Conservation (phyloP, 192 early-diverging fungal genomes). For the Endogone sp. region DNA sequence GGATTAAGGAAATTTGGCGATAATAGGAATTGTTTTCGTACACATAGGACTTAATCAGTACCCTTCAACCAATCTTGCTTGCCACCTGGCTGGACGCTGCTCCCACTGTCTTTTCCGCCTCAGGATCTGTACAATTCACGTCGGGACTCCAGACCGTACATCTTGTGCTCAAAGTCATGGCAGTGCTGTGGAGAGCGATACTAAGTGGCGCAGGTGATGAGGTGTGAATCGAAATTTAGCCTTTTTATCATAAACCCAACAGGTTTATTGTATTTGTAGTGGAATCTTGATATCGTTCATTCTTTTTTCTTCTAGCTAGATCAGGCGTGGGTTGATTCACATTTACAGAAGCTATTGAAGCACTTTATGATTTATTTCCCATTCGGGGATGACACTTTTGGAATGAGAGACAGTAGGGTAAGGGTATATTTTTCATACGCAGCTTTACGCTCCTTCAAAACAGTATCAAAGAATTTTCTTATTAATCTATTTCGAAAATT, state of each 20-base stretch:
- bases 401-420: slow-evolving; percentile 51
- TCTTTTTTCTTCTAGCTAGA: not conserved
- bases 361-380: slow-evolving; percentile 75
- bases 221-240: not conserved
- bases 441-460: too few species aligned
- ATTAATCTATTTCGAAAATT: too few species aligned
- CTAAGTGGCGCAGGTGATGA: slow-evolving; percentile 17
- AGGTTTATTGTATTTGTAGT: not conserved
- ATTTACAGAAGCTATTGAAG: slow-evolving; percentile 58
- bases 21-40: slow-evolving; percentile 10
- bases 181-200: slow-evolving; percentile 66
- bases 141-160: slow-evolving; percentile 60
- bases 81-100: slow-evolving; percentile 77
- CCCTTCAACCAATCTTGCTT: slow-evolving; percentile 61
- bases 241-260: not conserved
- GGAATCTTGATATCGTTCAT: not conserved
- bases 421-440: not conserved
- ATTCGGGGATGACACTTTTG: slow-evolving; percentile 54
- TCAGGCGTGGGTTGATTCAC: slow-evolving; percentile 37
- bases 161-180: slow-evolving; percentile 59
- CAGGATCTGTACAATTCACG: slow-evolving; percentile 38
- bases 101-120: slow-evolving; percentile 57
- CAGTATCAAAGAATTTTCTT: too few species aligned
- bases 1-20: not conserved
- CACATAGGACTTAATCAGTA: slow-evolving; percentile 38